Conservation (phyloP, 2,329 filamentous ascomycete genomes). For the Gnomoniopsis smithogilvyi region DNA sequence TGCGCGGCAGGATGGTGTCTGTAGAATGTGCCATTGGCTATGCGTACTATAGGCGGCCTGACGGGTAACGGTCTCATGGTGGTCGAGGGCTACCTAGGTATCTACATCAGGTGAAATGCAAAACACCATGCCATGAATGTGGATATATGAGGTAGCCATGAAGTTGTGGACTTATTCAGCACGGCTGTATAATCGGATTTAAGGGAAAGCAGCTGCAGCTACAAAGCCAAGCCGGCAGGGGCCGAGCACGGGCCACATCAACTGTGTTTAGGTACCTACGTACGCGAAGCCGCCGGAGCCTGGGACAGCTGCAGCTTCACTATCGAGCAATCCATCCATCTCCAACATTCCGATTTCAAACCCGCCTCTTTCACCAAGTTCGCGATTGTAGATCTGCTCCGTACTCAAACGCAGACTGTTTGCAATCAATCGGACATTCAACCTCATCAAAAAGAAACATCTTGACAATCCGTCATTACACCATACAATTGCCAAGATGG, state of each 20-base stretch:
- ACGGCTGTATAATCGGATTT: neutral
- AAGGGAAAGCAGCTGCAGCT: neutral
- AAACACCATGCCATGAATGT: neutral
- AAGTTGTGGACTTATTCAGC: neutral
- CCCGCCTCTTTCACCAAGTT: slow-evolving; percentile 3
- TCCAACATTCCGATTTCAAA: neutral
- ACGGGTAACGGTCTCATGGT: slow-evolving; percentile 34
- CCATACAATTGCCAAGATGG: slow-evolving; percentile 42
- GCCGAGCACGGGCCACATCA: too few species aligned
- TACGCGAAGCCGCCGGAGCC: slow-evolving; percentile 20
- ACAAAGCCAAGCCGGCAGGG: neutral
- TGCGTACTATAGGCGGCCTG: slow-evolving; percentile 62
- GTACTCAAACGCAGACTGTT: neutral
- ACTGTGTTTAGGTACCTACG: neutral
- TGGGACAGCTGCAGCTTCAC: neutral
- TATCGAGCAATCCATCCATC: neutral
- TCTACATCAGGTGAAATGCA: neutral
- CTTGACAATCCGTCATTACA: neutral
- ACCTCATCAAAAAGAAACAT: slow-evolving; percentile 9
- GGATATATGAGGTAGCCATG: neutral
- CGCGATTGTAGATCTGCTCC: neutral
- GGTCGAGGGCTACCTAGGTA: neutral
- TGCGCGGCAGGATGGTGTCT: slow-evolving; percentile 62
- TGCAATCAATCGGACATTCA: neutral
- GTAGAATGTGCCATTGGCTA: slow-evolving; percentile 81